Evolutionary conservation across 768 basidiomycete genomes (phyloP), one percentile per base, ranked within the genome.

Genomic region (Amanita exitialis): DNA sequence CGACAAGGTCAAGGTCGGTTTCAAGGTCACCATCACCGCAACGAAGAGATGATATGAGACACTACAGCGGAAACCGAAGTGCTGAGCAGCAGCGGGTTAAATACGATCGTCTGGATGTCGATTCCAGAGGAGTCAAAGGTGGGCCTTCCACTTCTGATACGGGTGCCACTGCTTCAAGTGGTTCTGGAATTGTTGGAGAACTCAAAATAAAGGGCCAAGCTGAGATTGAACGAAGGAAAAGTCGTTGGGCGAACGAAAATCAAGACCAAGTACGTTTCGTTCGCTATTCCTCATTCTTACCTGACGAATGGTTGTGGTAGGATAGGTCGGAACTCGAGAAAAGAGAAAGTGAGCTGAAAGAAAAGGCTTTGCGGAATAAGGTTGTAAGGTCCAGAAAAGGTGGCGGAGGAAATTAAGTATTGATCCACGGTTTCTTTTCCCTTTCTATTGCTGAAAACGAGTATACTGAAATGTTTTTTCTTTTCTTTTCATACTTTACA

Each of bases 351-450:
- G 89, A 91, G 60, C 61, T 90, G 53, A 90, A 89, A 62, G 89
- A 91, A 58, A 79, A 70, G 61, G 86, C 88, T 12, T 64, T 91
- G 61, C 76, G 89, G 59, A 90, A 90, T 60, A 91, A 91, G 62
- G 89, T 91, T 48, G 66, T 77, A 61, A 73, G 83, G 61, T 85
- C 83, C 27, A 71, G 86, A 56, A 87, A 84, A 62, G 68, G 58
- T 53, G 54, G 57, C 53, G 54, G 54, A 23, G 47, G 36, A n/a
- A 49, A 49, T 39, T 49, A 28, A 39, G 37, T 38, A 38, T 35
- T 15, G 18, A 15, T 39, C 28, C 49, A 30, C 13, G 35, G 42
- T 43, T 43, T 41, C 30, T 43, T 34, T 50, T 50, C 37, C n/a
- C 34, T 18, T 34, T 42, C 41, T 50, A 34, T 21, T 35, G 23